These are phyloP conservation scores for Yamadazyma tumulicola DNA, from an alignment of 805 yeast genomes.

Conservation along the genomic window DNA sequence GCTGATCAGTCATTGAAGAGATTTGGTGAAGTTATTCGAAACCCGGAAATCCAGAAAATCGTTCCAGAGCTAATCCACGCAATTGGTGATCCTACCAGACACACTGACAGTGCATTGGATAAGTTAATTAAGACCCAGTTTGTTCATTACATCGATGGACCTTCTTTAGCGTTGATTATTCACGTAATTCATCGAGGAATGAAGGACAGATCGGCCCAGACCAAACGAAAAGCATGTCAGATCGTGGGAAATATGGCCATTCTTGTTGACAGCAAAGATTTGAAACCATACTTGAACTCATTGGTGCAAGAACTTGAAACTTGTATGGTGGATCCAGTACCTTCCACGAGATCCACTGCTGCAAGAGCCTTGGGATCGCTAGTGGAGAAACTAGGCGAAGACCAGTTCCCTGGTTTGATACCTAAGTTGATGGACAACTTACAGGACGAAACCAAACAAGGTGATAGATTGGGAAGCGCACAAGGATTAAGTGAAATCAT, in stretches of 20 bases:
- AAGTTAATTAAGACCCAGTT: conserved; percentile 85
- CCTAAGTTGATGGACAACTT: conserved; percentile 74
- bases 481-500: conserved; percentile 94
- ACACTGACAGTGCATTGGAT: conserved; percentile 85
- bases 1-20: conserved; percentile 85
- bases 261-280: conserved; percentile 82
- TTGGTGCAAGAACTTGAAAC: conserved; percentile 79
- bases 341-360: conserved; percentile 94
- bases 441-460: conserved; percentile 72
- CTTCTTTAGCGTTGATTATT: conserved; percentile 90
- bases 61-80: conserved; percentile 88
- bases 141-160: conserved; percentile 97
- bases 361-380: conserved; percentile 95
- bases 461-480: conserved; percentile 95
- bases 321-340: conserved; percentile 98
- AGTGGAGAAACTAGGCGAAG: conserved; percentile 95
- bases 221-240: conserved; percentile 92
- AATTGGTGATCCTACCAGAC: conserved; percentile 90
- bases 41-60: conserved; percentile 91
- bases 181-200: conserved; percentile 95
- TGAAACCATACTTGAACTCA: conserved; percentile 75
- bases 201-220: conserved; percentile 88
- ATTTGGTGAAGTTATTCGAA: conserved; percentile 95
- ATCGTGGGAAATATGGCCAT: conserved; percentile 99
- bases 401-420: conserved; percentile 86